Evolutionary conservation across 108 stramenopile species (phyloP), one percentile per base, ranked within the genome.

Genomic region (Skeletonema menzelii): DNA sequence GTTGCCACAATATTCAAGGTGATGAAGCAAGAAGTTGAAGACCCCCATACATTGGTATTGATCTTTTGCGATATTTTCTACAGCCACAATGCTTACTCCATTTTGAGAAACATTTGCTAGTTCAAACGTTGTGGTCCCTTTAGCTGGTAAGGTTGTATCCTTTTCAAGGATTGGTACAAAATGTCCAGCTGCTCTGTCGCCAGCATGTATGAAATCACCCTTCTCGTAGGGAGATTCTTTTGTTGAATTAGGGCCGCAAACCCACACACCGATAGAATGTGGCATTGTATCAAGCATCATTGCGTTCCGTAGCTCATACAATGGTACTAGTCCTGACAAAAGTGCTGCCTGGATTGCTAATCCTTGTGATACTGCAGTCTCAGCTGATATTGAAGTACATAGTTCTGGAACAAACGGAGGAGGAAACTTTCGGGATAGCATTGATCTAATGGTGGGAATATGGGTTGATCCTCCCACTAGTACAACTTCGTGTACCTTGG

Each of bases 271-370:
- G 49, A 94, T 90, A 8, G 90, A 79, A 83, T 94, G 90, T 12
- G 92, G 92, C 26, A 91, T 31, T 56, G 86, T 84, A 75, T 94
- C 92, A 64, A 94, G 65, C 92, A 94, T 94, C 71, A 94, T 75
- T 5, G 90, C 90, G 65, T 86, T 86, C 40, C 84, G 70, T 35
- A 94, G 75, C 56, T 87, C 84, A 69, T 86, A 85, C 20, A 78
- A 17, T 10, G 92, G 90, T 11, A 94, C 86, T 11, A 59, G 27
- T 28, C 77, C 76, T 3, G 90, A 91, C 24, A 81, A 22, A 22
- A 90, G 76, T 28, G 92, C 92, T 31, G 92, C 87, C 70, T 91
- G 90, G 65, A 94, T 88, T 28, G 92, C 92, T 27, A 84, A 65
- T 44, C 92, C 92, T 76, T 94, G 92, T 3, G 92, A 87, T 2